Base-by-base conservation (phyloP, 2,329 filamentous ascomycete genomes). In the Fusarium sp. region DNA sequence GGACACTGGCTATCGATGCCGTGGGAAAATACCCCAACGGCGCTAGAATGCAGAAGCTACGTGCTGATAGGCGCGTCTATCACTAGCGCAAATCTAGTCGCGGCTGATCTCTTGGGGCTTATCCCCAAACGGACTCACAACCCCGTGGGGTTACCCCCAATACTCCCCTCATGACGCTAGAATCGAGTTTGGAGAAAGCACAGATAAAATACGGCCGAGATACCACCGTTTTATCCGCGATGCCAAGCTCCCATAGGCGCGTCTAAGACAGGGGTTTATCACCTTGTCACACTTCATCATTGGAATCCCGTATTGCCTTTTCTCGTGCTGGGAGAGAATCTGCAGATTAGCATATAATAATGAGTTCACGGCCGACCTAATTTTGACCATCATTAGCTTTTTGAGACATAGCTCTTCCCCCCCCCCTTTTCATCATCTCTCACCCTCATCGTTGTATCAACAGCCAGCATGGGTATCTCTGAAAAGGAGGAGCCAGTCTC, bases 191-290 rank as follows among this genome's bases (percentile, higher is more conserved):
- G 41, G 26, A 26, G 25, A 19, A 42, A 19, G 19, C 5, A 31
- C 12, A 29, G 10, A 31, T 32, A 41, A 6, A 41, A 6, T 31
- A 31, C 9, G 12, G 26, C 46, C 46, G 36, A 42, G 46, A 11
- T 32, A 19, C 36, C 19, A 19, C 45, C 45, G 24, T 29, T 29
- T 48, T 34, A 49, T 34, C 36, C 28, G 28, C 36, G 28, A 43
- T 32, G 26, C 46, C 36, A 49, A 49, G 46, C 46, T 49, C 46
- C 22, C 28, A 49, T 49, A 49, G 46, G 46, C 36, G 28, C 36
- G 46, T 49, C 36, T 49, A 49, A 49, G 10, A 32, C 36, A 7
- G 32, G 19, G 19, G 19, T 19, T 19, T 19, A 19, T 19, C 19
- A 19, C 19, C 19, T 19, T 19, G 19, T 19, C 19, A 3, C 19